phyloP scores from a whole-genome alignment of 345 rosid genomes.

The Adansonia digitata region DNA sequence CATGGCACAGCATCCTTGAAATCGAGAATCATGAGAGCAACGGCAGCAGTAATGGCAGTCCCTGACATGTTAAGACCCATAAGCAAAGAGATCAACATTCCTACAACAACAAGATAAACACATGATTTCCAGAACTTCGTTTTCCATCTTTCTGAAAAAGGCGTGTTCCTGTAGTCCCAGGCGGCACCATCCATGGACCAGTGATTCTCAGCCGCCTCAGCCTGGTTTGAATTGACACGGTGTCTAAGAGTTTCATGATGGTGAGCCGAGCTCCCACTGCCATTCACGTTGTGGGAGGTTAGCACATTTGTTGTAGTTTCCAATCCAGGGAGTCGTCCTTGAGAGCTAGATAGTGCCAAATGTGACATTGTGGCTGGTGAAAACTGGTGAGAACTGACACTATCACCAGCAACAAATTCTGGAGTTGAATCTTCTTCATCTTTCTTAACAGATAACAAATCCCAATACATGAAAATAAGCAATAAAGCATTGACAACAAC shows the following conservation, averaged over 20 bases:
- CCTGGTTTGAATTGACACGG: conserved; percentile 24
- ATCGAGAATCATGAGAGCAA: conserved; percentile 80
- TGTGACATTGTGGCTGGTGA: conserved; percentile 72
- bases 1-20: conserved; percentile 76
- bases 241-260: conserved; percentile 39
- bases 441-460: conserved; percentile 46
- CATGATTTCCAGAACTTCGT: conserved; percentile 51
- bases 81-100: conserved; percentile 65
- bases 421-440: conserved; percentile 40
- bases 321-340: conserved; percentile 34
- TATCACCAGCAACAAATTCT: conserved; percentile 40
- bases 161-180: conserved; percentile 29
- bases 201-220: conserved; percentile 35
- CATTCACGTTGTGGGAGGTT: conserved; percentile 2
- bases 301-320: too few species aligned
- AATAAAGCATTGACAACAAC: conserved; percentile 46
- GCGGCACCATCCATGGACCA: neutral
- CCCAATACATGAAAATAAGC: conserved; percentile 65
- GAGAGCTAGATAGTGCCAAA: conserved; percentile 35
- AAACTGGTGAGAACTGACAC: conserved; percentile 57
- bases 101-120: conserved; percentile 57
- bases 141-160: conserved; percentile 36
- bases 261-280: conserved; percentile 7
- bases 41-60: conserved; percentile 81
- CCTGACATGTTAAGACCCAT: conserved; percentile 83